These are phyloP conservation scores for Macrotyloma uniflorum DNA, from an alignment of 306 rosid genomes.

Conservation along the genomic window DNA sequence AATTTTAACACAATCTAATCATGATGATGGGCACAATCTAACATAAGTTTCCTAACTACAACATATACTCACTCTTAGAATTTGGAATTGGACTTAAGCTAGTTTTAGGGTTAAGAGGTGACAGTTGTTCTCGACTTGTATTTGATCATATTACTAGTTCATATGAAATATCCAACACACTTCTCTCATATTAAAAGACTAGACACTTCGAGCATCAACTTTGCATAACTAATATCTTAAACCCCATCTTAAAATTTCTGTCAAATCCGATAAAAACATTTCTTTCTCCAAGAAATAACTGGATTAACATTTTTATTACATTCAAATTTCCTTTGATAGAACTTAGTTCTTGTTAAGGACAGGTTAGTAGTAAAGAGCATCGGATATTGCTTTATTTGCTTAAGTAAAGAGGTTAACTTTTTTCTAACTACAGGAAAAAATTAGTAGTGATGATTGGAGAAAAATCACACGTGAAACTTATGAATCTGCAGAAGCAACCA, in stretches of 20 bases:
- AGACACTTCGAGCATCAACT: background rate
- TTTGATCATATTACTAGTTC: too few relatives aligned
- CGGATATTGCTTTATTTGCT: conserved; percentile 18
- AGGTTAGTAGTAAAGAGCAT: background rate
- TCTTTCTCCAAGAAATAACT: background rate
- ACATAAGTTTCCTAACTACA: background rate
- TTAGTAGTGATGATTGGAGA: background rate
- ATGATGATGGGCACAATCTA: background rate
- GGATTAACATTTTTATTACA: background rate
- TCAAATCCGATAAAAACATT: background rate
- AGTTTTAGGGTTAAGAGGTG: background rate
- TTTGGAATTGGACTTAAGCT: background rate
- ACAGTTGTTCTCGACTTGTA: background rate
- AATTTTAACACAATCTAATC: background rate
- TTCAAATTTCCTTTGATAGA: background rate
- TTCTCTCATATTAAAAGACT: background rate
- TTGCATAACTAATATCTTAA: too few relatives aligned
- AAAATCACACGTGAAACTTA: background rate
- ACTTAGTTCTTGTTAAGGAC: background rate
- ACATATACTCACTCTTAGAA: background rate
- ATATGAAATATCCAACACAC: background rate
- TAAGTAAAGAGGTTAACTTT: background rate
- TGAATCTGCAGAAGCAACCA: conserved; percentile 43
- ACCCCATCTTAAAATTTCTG: background rate
- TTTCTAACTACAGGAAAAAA: conserved; percentile 5